phyloP scores from a whole-genome alignment of 495 filamentous ascomycete species.

The Penicillium psychrofluorescens region DNA sequence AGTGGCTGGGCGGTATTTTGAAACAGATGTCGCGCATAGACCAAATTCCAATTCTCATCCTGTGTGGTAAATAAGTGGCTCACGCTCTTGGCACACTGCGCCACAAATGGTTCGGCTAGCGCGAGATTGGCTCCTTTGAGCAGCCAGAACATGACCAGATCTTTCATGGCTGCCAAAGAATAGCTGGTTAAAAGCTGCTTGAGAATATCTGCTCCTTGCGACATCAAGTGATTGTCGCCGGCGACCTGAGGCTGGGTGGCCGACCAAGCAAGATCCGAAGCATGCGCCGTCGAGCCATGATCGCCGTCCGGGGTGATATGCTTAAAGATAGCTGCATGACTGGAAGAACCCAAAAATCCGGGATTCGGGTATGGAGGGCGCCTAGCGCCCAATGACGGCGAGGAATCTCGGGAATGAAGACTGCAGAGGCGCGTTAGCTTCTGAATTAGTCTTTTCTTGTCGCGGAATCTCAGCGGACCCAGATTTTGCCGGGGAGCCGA shows the following conservation, averaged over 20 bases:
- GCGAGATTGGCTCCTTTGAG: conserved; percentile 28
- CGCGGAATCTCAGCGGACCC: too few relatives aligned
- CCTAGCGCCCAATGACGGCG: conserved; percentile 17
- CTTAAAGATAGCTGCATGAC: conserved; percentile 34
- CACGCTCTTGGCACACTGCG: conserved; percentile 18
- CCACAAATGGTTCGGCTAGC: conserved; percentile 25
- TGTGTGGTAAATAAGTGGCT: conserved; percentile 17
- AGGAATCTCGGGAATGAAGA: conserved; percentile 11
- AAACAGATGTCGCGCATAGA: conserved; percentile 24
- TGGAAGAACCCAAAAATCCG: conserved; percentile 36
- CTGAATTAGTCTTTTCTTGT: not conserved
- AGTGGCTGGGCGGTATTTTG: conserved; percentile 27
- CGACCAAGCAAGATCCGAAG: not conserved
- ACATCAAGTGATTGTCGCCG: conserved; percentile 17
- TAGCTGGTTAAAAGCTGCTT: conserved; percentile 17
- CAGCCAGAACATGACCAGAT: conserved; percentile 25
- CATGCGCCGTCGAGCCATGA: not conserved
- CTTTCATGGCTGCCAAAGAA: conserved; percentile 18
- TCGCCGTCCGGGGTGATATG: conserved; percentile 26
- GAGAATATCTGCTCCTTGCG: conserved; percentile 22
- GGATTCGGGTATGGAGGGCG: conserved; percentile 35
- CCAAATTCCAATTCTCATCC: conserved; percentile 22
- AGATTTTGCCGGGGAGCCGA: not conserved
- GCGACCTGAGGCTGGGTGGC: conserved; percentile 4
- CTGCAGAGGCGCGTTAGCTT: not conserved